Base-by-base conservation (phyloP, 192 early-diverging fungal genomes). In the Entomortierella parvispora region DNA sequence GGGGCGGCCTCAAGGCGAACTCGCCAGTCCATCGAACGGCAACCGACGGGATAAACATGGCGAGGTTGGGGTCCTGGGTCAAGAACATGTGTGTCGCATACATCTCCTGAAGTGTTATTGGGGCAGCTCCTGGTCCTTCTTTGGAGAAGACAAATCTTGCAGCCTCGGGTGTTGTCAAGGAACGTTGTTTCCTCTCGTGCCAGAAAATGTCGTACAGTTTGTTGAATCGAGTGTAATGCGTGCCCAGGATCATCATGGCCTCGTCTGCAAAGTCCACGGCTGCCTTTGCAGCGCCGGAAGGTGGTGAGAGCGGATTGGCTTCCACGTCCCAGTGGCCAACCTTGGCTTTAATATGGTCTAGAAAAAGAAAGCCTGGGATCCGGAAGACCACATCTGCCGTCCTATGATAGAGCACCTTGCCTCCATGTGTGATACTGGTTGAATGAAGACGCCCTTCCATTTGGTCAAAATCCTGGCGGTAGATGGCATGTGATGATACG, bases 21-120 rank as follows among this genome's bases (percentile, higher is more conserved):
- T 71, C 60, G 11, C 82, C 71, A 11, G 84, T 81, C 53, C 80
- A 67, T 26, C 87, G 83, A 46, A 92, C 47, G 15, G 69, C 67
- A 6, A 77, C 50, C 15, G 81, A 66, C 34, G 83, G 82, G 0
- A 82, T 32, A 37, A 81, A 87, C 20, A 86, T 83, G 53, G 82
- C 88, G 29, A 87, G 82, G 28, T 82, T 60, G 29, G 81, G 53
- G 52, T 92, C 79, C 42, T 79, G 78, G 1, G 87, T 82, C 57
- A 92, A 37, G 51, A 85, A 86, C 26, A 87, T 62, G 66, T 90
- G 88, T 0, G 88, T 85, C 1, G 89, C 87, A 58, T 91, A 86
- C 9, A 85, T 59, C 14, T 84, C 62, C 22, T 60, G 49, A 32
- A 62, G 32, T 4, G 70, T 83, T 29, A 68, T 17, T 9, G 76